Conservation (phyloP, 495 filamentous ascomycete genomes). For the Evansstolkia leycettana region DNA sequence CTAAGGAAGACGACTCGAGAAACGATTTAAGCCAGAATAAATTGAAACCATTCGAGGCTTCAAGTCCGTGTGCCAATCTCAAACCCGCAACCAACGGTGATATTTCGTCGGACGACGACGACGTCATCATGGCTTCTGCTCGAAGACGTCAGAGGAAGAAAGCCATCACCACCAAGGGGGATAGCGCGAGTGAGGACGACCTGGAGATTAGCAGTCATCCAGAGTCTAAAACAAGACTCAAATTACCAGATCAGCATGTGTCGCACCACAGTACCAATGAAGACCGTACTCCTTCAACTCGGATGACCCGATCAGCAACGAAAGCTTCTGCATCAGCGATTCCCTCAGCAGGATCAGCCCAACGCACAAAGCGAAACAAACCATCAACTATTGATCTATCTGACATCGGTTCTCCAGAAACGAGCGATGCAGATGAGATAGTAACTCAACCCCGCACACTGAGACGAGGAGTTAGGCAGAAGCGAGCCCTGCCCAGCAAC, state of each 20-base stretch:
- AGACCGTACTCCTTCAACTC: not conserved
- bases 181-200: not conserved
- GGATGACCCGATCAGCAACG: constrained; percentile 3
- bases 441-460: constrained; percentile 17
- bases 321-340: not conserved
- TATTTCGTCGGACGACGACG: constrained; percentile 6
- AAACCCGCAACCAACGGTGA: not conserved
- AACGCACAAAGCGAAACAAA: constrained; percentile 11
- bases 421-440: constrained; percentile 17
- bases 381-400: not conserved
- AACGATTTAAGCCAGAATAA: not conserved
- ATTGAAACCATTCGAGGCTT: not conserved
- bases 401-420: constrained; percentile 5
- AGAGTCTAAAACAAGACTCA: not conserved
- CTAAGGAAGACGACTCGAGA: not conserved
- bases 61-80: not conserved
- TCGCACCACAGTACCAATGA: not conserved
- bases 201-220: not conserved
- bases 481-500: constrained; percentile 4
- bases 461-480: constrained; percentile 13
- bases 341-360: not conserved
- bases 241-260: not conserved
- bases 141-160: constrained; percentile 1
- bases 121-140: constrained; percentile 11
- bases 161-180: not conserved